Evolutionary conservation across 2,329 filamentous ascomycete genomes (phyloP).

Genomic region (Epichloe coenophiala): DNA sequence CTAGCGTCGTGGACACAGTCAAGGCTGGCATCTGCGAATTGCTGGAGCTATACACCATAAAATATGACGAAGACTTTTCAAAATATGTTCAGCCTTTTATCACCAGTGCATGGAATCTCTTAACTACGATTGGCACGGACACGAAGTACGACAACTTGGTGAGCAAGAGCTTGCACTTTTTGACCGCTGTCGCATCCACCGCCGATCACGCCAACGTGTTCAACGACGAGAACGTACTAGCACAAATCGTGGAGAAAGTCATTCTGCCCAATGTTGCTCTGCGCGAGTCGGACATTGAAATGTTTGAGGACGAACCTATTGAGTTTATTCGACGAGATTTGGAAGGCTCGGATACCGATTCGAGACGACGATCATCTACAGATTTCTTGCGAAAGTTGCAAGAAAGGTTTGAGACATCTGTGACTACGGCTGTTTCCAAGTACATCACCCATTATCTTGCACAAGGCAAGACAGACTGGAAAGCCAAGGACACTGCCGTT

Average conservation of each 20-base stretch:
- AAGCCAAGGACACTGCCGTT: slow-evolving; percentile 94
- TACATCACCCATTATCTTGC: slow-evolving; percentile 82
- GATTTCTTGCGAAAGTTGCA: slow-evolving; percentile 86
- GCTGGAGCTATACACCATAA: slow-evolving; percentile 79
- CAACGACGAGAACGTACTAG: slow-evolving; percentile 65
- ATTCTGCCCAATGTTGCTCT: slow-evolving; percentile 86
- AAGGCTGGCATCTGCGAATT: slow-evolving; percentile 91
- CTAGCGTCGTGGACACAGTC: slow-evolving; percentile 70
- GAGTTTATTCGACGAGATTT: slow-evolving; percentile 93
- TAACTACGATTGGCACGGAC: slow-evolving; percentile 74
- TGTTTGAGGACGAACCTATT: slow-evolving; percentile 97
- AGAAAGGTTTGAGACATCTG: slow-evolving; percentile 72
- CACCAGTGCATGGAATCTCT: slow-evolving; percentile 75
- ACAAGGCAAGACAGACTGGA: slow-evolving; percentile 77
- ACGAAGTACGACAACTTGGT: slow-evolving; percentile 91
- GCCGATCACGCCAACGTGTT: slow-evolving; percentile 70
- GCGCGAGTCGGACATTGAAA: slow-evolving; percentile 83
- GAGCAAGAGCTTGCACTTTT: slow-evolving; percentile 85
- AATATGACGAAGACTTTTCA: slow-evolving; percentile 91
- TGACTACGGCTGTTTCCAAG: slow-evolving; percentile 74
- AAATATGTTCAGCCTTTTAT: slow-evolving; percentile 72
- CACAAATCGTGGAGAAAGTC: slow-evolving; percentile 88
- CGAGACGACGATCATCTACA: slow-evolving; percentile 77
- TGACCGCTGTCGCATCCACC: slow-evolving; percentile 76
- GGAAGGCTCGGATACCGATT: slow-evolving; percentile 93